Evolutionary conservation across 2,329 filamentous ascomycete genomes (phyloP), one percentile per base, ranked within the genome.

Genomic region (Aspergillus latus): DNA sequence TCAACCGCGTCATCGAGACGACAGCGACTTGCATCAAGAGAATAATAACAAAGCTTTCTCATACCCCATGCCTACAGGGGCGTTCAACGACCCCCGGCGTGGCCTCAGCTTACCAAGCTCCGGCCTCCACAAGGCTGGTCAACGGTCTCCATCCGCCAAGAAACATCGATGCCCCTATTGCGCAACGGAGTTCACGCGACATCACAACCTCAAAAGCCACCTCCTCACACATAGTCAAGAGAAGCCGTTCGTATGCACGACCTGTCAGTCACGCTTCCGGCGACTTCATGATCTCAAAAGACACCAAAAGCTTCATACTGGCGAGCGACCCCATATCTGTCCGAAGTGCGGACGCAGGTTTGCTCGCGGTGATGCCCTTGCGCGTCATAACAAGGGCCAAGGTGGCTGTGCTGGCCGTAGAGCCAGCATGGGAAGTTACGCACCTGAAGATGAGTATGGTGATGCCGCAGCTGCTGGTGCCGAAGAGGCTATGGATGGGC

Each of bases 141-240:
- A 86, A 47, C 84, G 85, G 65, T 90, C 91, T 5, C 87, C 89
- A 0, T 87, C 87, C 28, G 82, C 84, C 51, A 97, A 96, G 77
- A 93, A 94, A 68, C 93, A 99, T 78, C 96, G 94, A 73, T 99
- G 94, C 69, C 93, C 91, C 0, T 96, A 96, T 73, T 99, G 94
- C 80, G 86, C 91, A 39, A 97, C 94, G 4, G 94, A 96, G 68
- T 99, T 99, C 66, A 99, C 94, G 29, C 86, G 94, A 44, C 94
- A 97, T 71, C 94, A 97, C 72, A 97, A 99, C 68, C 83, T 97
- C 29, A 99, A 97, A 77, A 97, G 92, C 65, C 94, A 99, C 76
- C 83, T 99, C 56, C 84, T 99, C 70, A 97, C 94, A 0, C 94
- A 97, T 74, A 97, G 92, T 68, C 93, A 99, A 79, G 94, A 99